Evolutionary conservation across 1,284 basidiomycete species (phyloP), one percentile per base, ranked within the genome.

Genomic region (Boletus albobrunnescens): DNA sequence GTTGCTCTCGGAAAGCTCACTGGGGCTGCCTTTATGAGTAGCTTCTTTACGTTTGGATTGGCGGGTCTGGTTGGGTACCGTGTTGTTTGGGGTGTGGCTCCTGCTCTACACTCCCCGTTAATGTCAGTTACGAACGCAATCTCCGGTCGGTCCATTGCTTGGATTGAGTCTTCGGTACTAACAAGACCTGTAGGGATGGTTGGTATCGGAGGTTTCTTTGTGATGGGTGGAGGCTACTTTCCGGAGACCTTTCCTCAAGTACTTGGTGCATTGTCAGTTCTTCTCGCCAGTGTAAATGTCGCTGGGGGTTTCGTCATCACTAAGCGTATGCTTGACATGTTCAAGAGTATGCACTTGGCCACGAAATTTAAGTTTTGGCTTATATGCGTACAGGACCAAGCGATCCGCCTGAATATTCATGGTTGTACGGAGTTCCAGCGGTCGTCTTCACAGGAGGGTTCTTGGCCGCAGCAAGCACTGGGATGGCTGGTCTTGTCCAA

Each of bases 321-420:
- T 13, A 88, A 91, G 67, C 81, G 88, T 41, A 92, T 92, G 90
- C 72, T 91, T 53, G 87, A 91, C 60, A 91, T 92, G 82, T 92
- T 92, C 69, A 88, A 87, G 68, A 82, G 89, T 84, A 62, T 56
- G 75, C 60, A 14, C 16, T 28, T 35, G 19, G 26, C 32, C 17
- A 52, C 20, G 20, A 33, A 33, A 32, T 41, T 36, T 24, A 13
- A 50, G 14, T 8, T 35, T 8, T 6, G 30, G 16, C 41, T 55
- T 44, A 36, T 17, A 40, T 20, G 27, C 13, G n/a, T 53, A 41
- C 54, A 85, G 83, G 84, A 38, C 82, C 82, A 1, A 84, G 79
- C 42, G 89, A 92, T 67, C 90, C 89, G 14, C 87, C 89, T 3
- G 89, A 92, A 61, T 91, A 91, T 64, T 78, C 82, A 0, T 91